phyloP scores from a whole-genome alignment of 2,329 filamentous ascomycete species.

The Xylariaceae sp. region DNA sequence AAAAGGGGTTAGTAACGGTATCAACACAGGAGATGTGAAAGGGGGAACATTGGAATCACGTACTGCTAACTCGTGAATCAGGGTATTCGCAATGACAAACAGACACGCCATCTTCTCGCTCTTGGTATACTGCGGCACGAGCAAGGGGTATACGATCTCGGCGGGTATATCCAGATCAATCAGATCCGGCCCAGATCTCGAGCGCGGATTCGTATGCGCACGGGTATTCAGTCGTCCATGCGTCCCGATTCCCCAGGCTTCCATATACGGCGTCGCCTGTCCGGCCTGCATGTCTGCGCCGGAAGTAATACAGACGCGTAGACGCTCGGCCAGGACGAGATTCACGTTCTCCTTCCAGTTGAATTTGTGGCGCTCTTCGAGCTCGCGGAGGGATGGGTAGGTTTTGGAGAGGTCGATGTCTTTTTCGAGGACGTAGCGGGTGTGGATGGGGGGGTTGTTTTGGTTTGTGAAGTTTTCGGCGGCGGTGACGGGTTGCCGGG shows the following conservation, averaged over 20 bases:
- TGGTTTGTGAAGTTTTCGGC: conserved; percentile 2
- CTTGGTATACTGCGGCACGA: conserved; percentile 20
- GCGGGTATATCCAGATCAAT: conserved; percentile 9
- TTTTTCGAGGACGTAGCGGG: conserved; percentile 8
- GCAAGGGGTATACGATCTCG: conserved; percentile 30
- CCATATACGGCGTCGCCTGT: too few species aligned
- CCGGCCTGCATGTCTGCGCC: background rate
- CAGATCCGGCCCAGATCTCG: too few species aligned
- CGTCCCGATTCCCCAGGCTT: too few species aligned
- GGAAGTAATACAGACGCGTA: conserved; percentile 19
- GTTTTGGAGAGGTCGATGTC: conserved; percentile 14
- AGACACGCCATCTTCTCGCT: conserved; percentile 28
- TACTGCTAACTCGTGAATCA: conserved; percentile 30
- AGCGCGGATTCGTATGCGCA: too few species aligned
- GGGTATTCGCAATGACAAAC: conserved; percentile 20
- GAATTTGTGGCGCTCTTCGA: conserved; percentile 11
- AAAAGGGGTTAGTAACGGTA: conserved; percentile 1
- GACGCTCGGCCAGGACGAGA: background rate
- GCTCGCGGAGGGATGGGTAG: conserved; percentile 5
- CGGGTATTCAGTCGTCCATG: too few species aligned
- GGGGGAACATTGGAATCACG: conserved; percentile 2
- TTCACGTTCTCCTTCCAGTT: conserved; percentile 16
- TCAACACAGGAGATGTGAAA: background rate
- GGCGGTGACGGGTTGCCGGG: conserved; percentile 15
- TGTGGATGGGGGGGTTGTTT: conserved; percentile 1